Conservation (phyloP, 148 eudicot genomes). For the Drosera capensis region DNA sequence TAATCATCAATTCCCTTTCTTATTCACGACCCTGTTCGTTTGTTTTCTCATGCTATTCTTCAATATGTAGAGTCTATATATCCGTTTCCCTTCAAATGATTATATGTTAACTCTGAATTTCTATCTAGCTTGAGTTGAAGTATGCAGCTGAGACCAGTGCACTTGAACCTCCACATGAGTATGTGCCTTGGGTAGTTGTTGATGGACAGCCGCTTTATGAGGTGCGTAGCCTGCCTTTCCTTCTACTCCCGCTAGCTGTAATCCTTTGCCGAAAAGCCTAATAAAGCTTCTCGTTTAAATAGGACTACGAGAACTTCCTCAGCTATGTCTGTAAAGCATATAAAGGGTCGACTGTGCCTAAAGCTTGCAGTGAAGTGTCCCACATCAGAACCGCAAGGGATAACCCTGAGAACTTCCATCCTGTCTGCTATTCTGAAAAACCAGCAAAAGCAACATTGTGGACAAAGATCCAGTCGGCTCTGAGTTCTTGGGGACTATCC, state of each 20-base stretch:
- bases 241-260: neutral
- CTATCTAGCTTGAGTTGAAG: slow-evolving; percentile 51
- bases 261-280: neutral
- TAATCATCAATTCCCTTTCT: no score
- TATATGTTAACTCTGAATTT: neutral
- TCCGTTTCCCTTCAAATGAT: neutral
- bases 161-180: slow-evolving; percentile 59
- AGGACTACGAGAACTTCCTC: slow-evolving; percentile 50
- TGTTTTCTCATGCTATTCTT: no score
- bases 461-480: no score
- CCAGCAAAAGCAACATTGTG: no score
- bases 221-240: slow-evolving; percentile 18
- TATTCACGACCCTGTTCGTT: no score
- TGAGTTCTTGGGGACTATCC: no score
- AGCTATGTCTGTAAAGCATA: slow-evolving; percentile 65
- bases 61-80: neutral
- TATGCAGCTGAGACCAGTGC: slow-evolving; percentile 51
- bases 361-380: slow-evolving; percentile 33
- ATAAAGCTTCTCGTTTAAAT: slow-evolving; percentile 3
- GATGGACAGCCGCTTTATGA: slow-evolving; percentile 70
- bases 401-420: no score
- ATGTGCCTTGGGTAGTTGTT: slow-evolving; percentile 87
- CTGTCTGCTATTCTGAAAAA: no score
- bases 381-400: slow-evolving; percentile 5
- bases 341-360: slow-evolving; percentile 33